A percentile compares a stretch with the other conserved stretches of the same genome.
These are phyloP conservation scores for Rhizoclosmatium globosum DNA, from an alignment of 192 early-diverging fungal species.

Conservation along the genomic window DNA sequence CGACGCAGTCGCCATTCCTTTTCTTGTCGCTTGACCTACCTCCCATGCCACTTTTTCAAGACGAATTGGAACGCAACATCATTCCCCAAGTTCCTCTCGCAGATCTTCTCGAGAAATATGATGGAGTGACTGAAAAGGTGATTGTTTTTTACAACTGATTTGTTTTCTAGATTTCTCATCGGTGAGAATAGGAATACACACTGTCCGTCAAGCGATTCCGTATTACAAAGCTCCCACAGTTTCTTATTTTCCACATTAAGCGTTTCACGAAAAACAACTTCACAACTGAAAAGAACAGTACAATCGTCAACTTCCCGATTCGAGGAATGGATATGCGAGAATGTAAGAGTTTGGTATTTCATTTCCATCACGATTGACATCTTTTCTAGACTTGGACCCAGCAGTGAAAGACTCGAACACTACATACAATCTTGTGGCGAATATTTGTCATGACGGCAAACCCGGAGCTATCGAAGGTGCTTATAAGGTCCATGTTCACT, in stretches of 20 bases:
- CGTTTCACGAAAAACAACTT: slow-evolving; percentile 89
- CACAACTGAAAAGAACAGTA: slow-evolving; percentile 91
- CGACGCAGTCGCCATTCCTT: slow-evolving; percentile 75
- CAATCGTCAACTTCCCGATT: slow-evolving; percentile 95
- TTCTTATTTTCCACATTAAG: slow-evolving; percentile 91
- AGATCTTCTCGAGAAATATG: slow-evolving; percentile 83
- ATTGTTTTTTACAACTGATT: not conserved
- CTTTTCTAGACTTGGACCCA: slow-evolving; percentile 16
- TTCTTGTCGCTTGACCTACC: slow-evolving; percentile 91
- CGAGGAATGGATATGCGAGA: slow-evolving; percentile 85
- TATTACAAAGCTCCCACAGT: slow-evolving; percentile 79
- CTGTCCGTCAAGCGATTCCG: slow-evolving; percentile 69
- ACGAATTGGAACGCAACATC: slow-evolving; percentile 83
- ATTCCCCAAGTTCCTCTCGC: slow-evolving; percentile 93
- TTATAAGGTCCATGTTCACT: slow-evolving; percentile 87
- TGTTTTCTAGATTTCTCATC: not conserved
- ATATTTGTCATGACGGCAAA: slow-evolving; percentile 90
- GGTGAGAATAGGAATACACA: slow-evolving; percentile 17
- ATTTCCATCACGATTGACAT: not conserved
- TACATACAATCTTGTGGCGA: slow-evolving; percentile 86
- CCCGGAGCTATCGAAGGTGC: slow-evolving; percentile 69
- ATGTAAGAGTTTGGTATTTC: slow-evolving; percentile 54
- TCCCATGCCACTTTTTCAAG: slow-evolving; percentile 88
- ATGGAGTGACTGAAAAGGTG: slow-evolving; percentile 78
- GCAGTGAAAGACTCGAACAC: slow-evolving; percentile 37